Evolutionary conservation across 768 basidiomycete genomes (phyloP), one percentile per base, ranked within the genome.

Genomic region (Leucocoprinus leucothites): DNA sequence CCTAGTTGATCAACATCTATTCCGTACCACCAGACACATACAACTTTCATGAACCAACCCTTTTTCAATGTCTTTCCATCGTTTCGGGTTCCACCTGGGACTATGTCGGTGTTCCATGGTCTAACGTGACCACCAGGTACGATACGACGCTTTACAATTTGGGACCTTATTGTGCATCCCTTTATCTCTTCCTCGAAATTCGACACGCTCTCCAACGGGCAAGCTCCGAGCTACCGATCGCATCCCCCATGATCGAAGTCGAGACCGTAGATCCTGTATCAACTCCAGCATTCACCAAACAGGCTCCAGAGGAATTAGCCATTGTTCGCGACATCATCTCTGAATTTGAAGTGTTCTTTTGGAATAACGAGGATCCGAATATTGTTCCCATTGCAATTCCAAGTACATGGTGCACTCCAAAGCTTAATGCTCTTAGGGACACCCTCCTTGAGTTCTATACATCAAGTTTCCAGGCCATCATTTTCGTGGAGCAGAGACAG

Each of bases 401-500:
- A 2, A 69, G 85, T n/a, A 69, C 75, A 21, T 89, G 88, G 84
- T 85, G 84, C 61, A 82, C 87, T 7, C 89, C 87, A 2, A 92
- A 94, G 67, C 68, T 95, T 43, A 73, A 73, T 45, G 73, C 71
- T 2, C 78, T 95, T 34, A 74, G 86, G 14, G 79, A 84, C 18
- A 70, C 87, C 45, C 75, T 95, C 22, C 69, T 81, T 28, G 73
- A 73, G 31, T 76, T 85, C 62, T 69, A 80, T 48, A 77, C 77
- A 11, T 68, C 76, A 13, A 64, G 68, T 1, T 91, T 94, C 63
- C 91, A 93, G 62, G 83, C 82, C 18, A 94, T 95, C 58, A 76
- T 95, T 42, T 96, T 96, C 65, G 91, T 92, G 16, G 85, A 92
- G 57, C 91, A 92, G 64, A 81, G 93, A 9, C 90, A 93, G 60